Evolutionary conservation across 768 basidiomycete species (phyloP).

Genomic region (Trametes coccinea): DNA sequence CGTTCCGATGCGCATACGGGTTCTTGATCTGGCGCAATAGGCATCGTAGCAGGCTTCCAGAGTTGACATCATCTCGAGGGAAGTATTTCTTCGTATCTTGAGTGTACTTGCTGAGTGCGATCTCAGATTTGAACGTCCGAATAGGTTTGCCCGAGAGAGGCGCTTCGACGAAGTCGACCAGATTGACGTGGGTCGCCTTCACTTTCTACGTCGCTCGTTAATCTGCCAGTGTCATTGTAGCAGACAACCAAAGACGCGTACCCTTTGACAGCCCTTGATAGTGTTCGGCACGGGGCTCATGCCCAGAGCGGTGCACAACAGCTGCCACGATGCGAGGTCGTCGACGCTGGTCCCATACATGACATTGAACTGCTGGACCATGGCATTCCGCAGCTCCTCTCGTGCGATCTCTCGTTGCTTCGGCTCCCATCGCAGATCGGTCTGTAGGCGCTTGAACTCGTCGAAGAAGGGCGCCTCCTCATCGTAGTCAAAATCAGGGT

Average conservation of each 20-base stretch:
- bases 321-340: slow-evolving; percentile 14
- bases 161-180: slow-evolving; percentile 34
- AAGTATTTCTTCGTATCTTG: slow-evolving; percentile 25
- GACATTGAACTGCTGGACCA: slow-evolving; percentile 22
- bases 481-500: slow-evolving; percentile 6
- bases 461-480: slow-evolving; percentile 1
- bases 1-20: not conserved
- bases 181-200: slow-evolving; percentile 32
- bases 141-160: slow-evolving; percentile 21
- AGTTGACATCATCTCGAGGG: slow-evolving; percentile 30
- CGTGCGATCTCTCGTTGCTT: not conserved
- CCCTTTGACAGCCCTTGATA: slow-evolving; percentile 13
- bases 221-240: not conserved
- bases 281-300: slow-evolving; percentile 1
- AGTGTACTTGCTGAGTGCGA: slow-evolving; percentile 29
- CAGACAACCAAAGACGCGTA: not conserved
- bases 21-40: slow-evolving; percentile 29
- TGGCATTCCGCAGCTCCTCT: slow-evolving; percentile 6
- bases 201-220: slow-evolving; percentile 21
- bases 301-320: slow-evolving; percentile 6
- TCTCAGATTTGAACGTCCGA: slow-evolving; percentile 24
- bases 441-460: slow-evolving; percentile 16
- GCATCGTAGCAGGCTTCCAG: slow-evolving; percentile 34
- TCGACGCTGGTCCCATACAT: slow-evolving; percentile 23
- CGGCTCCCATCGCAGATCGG: not conserved